phyloP scores from a whole-genome alignment of 768 basidiomycete species.

The Stropharia rugosoannulata region DNA sequence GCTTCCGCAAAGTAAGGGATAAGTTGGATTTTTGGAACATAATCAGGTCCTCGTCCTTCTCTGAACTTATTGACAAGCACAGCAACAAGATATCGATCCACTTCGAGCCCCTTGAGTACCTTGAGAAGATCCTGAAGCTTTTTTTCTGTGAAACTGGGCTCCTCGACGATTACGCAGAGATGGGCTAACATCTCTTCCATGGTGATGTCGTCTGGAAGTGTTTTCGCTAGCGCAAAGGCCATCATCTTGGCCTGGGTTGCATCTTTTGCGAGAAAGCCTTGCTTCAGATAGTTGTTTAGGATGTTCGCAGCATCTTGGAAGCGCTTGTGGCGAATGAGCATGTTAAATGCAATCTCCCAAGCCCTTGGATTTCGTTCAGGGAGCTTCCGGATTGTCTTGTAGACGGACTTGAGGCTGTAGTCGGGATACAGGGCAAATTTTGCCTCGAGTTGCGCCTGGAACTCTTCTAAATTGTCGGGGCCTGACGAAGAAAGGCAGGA shows the following conservation, averaged over 20 bases:
- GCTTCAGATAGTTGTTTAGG: background rate
- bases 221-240: background rate
- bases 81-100: background rate
- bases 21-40: background rate
- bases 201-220: background rate
- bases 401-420: background rate
- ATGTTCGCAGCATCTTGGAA: background rate
- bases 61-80: background rate
- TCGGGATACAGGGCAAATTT: background rate
- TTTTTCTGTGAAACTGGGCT: background rate
- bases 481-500: too few species aligned
- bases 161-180: background rate
- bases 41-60: background rate
- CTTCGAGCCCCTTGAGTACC: background rate
- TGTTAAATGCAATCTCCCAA: background rate
- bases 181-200: background rate
- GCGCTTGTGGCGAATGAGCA: background rate
- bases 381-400: background rate
- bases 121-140: background rate
- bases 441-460: background rate
- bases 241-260: background rate
- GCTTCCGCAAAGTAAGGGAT: conserved; percentile 3
- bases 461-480: background rate
- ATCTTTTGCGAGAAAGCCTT: background rate
- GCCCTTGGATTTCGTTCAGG: background rate